phyloP scores from a whole-genome alignment of 805 yeast species.

The Lachancea fermentati region DNA sequence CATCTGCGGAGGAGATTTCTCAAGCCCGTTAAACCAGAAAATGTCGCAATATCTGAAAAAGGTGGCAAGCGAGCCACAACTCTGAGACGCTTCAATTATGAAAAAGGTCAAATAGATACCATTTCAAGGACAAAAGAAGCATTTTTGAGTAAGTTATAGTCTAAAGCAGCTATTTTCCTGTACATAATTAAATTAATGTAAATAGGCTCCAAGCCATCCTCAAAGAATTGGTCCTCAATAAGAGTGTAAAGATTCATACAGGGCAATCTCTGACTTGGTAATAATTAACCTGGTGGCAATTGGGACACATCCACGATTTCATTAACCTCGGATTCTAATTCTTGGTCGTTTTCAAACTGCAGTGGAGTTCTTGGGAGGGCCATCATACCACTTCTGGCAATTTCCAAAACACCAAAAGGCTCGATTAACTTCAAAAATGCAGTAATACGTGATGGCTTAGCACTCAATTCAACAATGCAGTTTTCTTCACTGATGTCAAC shows the following conservation, averaged over 20 bases:
- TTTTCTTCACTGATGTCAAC: constrained; percentile 91
- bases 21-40: constrained; percentile 52
- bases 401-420: constrained; percentile 94
- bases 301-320: constrained; percentile 82
- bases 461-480: constrained; percentile 89
- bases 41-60: constrained; percentile 36
- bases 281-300: constrained; percentile 84
- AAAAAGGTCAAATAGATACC: constrained; percentile 44
- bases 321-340: constrained; percentile 44
- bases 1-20: constrained; percentile 46
- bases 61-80: constrained; percentile 47
- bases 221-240: constrained; percentile 1
- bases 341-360: constrained; percentile 46
- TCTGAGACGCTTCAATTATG: constrained; percentile 57
- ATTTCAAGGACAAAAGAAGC: constrained; percentile 52
- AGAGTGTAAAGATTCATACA: background rate
- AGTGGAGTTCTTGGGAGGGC: constrained; percentile 95
- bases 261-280: background rate
- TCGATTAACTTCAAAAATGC: constrained; percentile 83
- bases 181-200: constrained; percentile 6
- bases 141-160: constrained; percentile 31
- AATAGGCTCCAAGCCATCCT: constrained; percentile 1
- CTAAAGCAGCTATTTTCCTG: background rate
- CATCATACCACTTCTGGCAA: constrained; percentile 98
- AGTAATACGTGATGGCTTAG: constrained; percentile 86